Base-by-base conservation (phyloP, 225 moss, liverwort and hornwort genomes). In the Takakia lepidozioides region DNA sequence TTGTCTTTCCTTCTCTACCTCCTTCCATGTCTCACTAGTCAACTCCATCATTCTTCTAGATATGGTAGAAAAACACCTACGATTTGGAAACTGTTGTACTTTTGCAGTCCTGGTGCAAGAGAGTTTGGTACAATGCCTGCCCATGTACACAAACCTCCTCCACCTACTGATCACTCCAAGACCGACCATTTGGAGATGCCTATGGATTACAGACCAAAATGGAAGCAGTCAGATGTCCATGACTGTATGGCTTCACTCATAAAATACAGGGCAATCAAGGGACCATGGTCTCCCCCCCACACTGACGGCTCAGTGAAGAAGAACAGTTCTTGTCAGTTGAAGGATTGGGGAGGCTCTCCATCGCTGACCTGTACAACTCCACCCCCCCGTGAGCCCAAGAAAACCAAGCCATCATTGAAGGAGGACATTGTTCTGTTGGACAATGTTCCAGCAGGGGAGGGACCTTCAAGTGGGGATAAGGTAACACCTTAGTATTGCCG, bases 171-270 rank as follows among this genome's bases (percentile, higher is more conserved):
- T 69, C 68, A 61, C 51, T 16, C 32, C 24, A 62, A 60, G 57
- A 37, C 65, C 51, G 77, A 87, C 48, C 82, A 87, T 19, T 60
- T 63, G 49, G 74, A 57, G 18, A 83, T 67, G 4, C 74, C 87
- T 17, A n/a, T 85, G 2, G 42, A 75, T 62, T 24, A 3, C 19
- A 56, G 68, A 27, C 55, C 56, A 39, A 56, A 68, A 40, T 88
- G 88, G 92, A 58, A 74, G 7, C 54, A 57, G 17, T 85, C 77
- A 55, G 83, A 92, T 50, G 60, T 62, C 6, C 25, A 56, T 0
- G 3, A 81, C 16, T 72, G 73, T 22, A 46, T 74, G 1, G 0
- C 23, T 0, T 67, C 69, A 40, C 52, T 60, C 40, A 40, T 27
- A 36, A 49, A 51, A 3, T 70, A 74, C 11, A 59, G 69, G 2